A percentile compares a stretch with the other conserved stretches of the same genome.
Conservation (phyloP, 148 eudicot species). For the Amaranthus palmeri region DNA sequence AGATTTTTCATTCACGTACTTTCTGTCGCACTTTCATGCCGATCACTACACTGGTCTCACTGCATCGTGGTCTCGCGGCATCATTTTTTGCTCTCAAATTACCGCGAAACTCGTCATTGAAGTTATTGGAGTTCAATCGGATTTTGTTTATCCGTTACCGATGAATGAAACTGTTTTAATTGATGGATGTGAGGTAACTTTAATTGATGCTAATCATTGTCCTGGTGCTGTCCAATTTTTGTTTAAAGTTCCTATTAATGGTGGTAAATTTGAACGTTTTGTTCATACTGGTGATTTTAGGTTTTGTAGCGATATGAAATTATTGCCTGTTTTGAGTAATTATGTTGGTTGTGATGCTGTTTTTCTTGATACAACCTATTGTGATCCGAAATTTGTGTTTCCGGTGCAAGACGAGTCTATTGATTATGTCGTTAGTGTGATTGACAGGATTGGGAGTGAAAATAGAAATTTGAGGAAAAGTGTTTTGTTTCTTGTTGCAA, state of each 20-base stretch:
- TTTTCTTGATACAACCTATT: constrained; percentile 89
- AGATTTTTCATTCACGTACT: constrained; percentile 67
- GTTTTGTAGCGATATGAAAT: constrained; percentile 53
- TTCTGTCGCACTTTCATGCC: constrained; percentile 95
- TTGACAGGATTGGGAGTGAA: constrained; percentile 47
- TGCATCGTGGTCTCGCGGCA: constrained; percentile 60
- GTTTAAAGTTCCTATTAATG: constrained; percentile 46
- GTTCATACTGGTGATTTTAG: constrained; percentile 99
- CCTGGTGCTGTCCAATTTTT: constrained; percentile 94
- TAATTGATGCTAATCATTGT: constrained; percentile 90
- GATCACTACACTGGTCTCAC: constrained; percentile 86
- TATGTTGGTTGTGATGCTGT: constrained; percentile 81
- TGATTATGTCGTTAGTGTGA: constrained; percentile 68
- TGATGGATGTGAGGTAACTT: constrained; percentile 63
- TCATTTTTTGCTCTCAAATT: constrained; percentile 62
- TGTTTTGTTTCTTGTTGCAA: constrained; percentile 88
- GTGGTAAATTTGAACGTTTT: constrained; percentile 51
- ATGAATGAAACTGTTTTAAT: constrained; percentile 37
- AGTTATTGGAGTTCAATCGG: constrained; percentile 39
- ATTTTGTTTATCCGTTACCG: constrained; percentile 35
- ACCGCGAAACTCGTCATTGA: constrained; percentile 53
- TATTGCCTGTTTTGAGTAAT: constrained; percentile 35
- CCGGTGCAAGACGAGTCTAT: constrained; percentile 86
- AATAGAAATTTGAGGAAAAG: constrained; percentile 36
- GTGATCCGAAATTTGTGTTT: constrained; percentile 79